phyloP scores from a whole-genome alignment of 441 rosid species.

The Pelargonium citronellum region DNA sequence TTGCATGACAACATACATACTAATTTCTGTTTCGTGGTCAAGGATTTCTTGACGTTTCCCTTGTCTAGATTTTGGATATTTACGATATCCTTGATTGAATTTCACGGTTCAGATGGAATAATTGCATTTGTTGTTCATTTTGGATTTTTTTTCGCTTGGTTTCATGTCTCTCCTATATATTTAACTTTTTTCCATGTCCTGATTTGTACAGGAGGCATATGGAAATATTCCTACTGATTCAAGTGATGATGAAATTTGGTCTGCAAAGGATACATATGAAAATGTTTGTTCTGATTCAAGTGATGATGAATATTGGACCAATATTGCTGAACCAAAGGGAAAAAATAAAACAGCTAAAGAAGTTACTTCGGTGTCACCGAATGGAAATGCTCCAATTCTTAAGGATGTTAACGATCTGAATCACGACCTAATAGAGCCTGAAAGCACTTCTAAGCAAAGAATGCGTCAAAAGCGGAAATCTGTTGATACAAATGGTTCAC shows the following conservation, averaged over 20 bases:
- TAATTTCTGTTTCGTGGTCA: neutral
- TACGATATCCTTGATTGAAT: neutral
- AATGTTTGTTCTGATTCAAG: neutral
- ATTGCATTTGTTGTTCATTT: neutral
- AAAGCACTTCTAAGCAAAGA: slow-evolving; percentile 23
- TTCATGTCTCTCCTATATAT: neutral
- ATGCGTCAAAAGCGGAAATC: slow-evolving; percentile 18
- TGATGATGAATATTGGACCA: neutral
- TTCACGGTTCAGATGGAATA: neutral
- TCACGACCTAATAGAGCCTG: slow-evolving; percentile 15
- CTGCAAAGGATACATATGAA: too few relatives aligned
- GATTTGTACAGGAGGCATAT: slow-evolving; percentile 63
- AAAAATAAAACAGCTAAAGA: slow-evolving; percentile 30
- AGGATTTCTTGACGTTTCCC: too few relatives aligned
- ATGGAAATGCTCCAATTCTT: neutral
- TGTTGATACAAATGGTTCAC: neutral
- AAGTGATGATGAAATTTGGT: neutral
- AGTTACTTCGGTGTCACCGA: neutral
- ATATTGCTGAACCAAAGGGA: slow-evolving; percentile 27
- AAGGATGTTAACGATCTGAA: neutral
- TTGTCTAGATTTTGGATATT: neutral
- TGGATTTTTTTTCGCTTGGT: neutral
- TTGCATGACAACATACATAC: neutral
- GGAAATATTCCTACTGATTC: slow-evolving; percentile 21
- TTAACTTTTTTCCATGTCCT: slow-evolving; percentile 18